Evolutionary conservation across 2,329 filamentous ascomycete genomes (phyloP), one percentile per base, ranked within the genome.

Genomic region (Cordyceps fumosorosea): DNA sequence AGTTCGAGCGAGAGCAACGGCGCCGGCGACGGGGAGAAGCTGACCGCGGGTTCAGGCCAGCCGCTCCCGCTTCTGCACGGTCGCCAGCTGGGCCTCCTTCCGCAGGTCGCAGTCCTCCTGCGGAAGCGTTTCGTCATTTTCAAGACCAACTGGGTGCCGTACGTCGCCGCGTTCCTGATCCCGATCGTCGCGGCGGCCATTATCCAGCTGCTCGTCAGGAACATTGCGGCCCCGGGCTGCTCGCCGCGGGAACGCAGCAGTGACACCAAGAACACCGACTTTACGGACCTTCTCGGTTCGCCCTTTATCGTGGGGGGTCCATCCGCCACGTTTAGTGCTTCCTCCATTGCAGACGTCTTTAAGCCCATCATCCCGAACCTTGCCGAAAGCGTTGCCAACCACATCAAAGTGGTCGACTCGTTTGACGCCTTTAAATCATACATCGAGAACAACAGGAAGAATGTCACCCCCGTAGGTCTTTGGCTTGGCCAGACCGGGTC

Each of bases 111-210:
- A 72, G 83, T 88, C 1, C 73, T 90, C 20, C 85, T 90, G 67
- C 75, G 80, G 42, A 90, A 91, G 69, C 79, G 88, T 55, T 74
- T 82, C 53, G 86, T 82, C 0, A 85, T 90, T n/a, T 73, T 89
- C 20, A 79, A 81, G 62, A 68, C 65, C 20, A 70, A 70, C 53
- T 71, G 85, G 73, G 80, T 93, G 63, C 89, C 90, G 0, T 90
- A 90, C 61, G 70, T 86, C 7, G 87, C 84, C 1, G 90, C 89
- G 1, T 78, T 93, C n/a, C 67, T 91, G 0, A 84, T 95, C 16
- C 91, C 91, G 0, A 82, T 96, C 63, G 79, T 90, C 59, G 88
- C 89, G 2, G 87, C 89, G 20, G 89, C 88, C 0, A 75, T 93
- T 10, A 87, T 90, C 0, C 89, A 88, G 3, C 76, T 92, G 1